These are phyloP conservation scores for Rheum nobile DNA, from an alignment of 148 eudicot genomes.

Conservation along the genomic window DNA sequence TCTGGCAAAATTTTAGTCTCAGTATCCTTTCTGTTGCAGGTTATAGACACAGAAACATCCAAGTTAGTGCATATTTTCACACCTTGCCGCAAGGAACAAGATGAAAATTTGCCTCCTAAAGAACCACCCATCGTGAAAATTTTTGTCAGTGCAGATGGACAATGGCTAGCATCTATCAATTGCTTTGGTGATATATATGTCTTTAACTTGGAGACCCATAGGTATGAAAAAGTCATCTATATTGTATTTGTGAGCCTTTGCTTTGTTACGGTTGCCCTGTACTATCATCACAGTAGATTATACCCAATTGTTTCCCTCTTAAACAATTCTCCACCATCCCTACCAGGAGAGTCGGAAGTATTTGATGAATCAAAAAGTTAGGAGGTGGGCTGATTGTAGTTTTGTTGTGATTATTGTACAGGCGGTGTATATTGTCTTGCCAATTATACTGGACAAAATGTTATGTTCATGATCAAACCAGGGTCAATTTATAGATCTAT, in stretches of 20 bases:
- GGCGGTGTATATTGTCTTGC: not conserved
- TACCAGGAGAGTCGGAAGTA: not conserved
- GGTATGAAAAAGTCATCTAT: slow-evolving; percentile 27
- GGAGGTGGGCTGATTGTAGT: not conserved
- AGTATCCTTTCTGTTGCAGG: slow-evolving; percentile 29
- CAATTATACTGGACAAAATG: not conserved
- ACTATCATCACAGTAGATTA: not conserved
- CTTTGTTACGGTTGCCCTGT: not conserved
- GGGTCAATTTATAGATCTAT: not conserved
- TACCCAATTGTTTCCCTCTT: not conserved
- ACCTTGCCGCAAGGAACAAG: slow-evolving; percentile 50
- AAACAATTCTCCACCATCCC: not conserved
- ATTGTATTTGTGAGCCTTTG: not conserved
- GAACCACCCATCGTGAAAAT: slow-evolving; percentile 86
- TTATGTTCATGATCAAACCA: not conserved
- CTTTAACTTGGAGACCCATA: slow-evolving; percentile 70
- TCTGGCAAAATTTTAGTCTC: not conserved
- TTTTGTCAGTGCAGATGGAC: slow-evolving; percentile 78
- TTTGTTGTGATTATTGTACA: not conserved
- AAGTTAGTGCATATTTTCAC: slow-evolving; percentile 55
- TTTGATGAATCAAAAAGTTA: not conserved
- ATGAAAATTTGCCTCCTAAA: slow-evolving; percentile 41
- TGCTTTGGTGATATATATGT: slow-evolving; percentile 86
- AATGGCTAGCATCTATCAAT: slow-evolving; percentile 91
- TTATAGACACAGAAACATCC: slow-evolving; percentile 46